Evolutionary conservation across 768 basidiomycete species (phyloP).

Genomic region (Suillus luteus): DNA sequence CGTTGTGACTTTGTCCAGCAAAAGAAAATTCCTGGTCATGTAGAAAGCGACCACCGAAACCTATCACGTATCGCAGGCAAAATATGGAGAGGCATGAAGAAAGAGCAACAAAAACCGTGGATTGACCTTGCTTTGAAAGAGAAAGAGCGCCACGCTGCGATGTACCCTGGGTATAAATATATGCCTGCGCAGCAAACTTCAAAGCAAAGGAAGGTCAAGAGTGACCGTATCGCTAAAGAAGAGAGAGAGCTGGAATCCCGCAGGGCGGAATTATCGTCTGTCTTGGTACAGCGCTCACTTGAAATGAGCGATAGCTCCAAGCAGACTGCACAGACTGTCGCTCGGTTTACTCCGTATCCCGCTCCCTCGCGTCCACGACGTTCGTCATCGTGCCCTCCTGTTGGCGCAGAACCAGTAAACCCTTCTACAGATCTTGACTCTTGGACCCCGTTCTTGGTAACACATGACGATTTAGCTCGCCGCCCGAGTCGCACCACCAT

Average conservation of each 20-base stretch:
- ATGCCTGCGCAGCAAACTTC: conserved; percentile 26
- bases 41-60: conserved; percentile 68
- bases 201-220: conserved; percentile 26
- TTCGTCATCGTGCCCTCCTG: conserved; percentile 45
- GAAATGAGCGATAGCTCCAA: neutral
- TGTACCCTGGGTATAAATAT: conserved; percentile 49
- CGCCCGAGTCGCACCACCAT: conserved; percentile 35
- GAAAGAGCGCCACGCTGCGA: conserved; percentile 42
- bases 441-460: conserved; percentile 25
- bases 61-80: conserved; percentile 66
- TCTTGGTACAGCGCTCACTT: conserved; percentile 2
- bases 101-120: conserved; percentile 50
- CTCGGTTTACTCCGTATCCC: conserved; percentile 28
- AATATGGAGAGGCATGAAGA: conserved; percentile 62
- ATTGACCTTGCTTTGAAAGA: conserved; percentile 50
- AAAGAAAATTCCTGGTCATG: conserved; percentile 51
- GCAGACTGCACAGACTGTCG: conserved; percentile 15
- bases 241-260: conserved; percentile 17
- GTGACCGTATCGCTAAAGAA: conserved; percentile 1
- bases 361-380: conserved; percentile 30
- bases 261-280: conserved; percentile 3
- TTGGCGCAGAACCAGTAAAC: conserved; percentile 34
- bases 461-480: conserved; percentile 37
- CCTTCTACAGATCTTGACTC: conserved; percentile 16
- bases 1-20: conserved; percentile 72